Conservation (phyloP, 176 grass and related monocot species). For the Urochloa ruziziensis region DNA sequence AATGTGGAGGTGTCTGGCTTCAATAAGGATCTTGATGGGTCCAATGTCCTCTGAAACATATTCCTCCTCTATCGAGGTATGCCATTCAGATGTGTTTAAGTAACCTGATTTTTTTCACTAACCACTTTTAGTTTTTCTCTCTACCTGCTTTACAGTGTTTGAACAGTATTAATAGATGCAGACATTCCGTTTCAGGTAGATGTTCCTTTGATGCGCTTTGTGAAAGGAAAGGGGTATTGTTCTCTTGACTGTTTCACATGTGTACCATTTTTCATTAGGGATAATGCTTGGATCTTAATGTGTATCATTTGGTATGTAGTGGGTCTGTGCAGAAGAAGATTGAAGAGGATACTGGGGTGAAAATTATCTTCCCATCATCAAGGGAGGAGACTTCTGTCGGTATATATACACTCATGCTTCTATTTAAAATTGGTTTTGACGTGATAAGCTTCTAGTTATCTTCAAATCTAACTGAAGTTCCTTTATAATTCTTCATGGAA, state of each 20-base stretch:
- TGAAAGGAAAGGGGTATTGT: slow-evolving; percentile 75
- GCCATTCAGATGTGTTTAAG: background rate
- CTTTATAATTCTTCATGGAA: background rate
- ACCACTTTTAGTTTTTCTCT: background rate
- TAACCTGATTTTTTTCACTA: background rate
- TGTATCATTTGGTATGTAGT: slow-evolving; percentile 47
- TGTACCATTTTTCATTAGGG: background rate
- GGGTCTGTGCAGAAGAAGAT: slow-evolving; percentile 74
- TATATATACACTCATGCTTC: slow-evolving; percentile 27
- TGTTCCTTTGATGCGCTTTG: slow-evolving; percentile 60
- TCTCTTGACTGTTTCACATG: slow-evolving; percentile 22
- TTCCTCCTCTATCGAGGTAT: slow-evolving; percentile 51
- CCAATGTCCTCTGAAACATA: background rate
- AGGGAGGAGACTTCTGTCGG: slow-evolving; percentile 58
- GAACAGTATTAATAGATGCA: slow-evolving; percentile 17
- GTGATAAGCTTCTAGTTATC: background rate
- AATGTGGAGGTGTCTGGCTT: background rate
- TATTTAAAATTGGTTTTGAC: slow-evolving; percentile 19
- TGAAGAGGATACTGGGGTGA: slow-evolving; percentile 70
- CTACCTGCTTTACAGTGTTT: background rate
- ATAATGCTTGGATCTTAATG: background rate
- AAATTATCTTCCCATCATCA: slow-evolving; percentile 67
- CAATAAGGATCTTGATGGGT: slow-evolving; percentile 15
- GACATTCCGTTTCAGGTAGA: slow-evolving; percentile 59
- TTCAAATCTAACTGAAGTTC: slow-evolving; percentile 13